Conservation (phyloP, 208 protist species). For the Angomonas deanei region DNA sequence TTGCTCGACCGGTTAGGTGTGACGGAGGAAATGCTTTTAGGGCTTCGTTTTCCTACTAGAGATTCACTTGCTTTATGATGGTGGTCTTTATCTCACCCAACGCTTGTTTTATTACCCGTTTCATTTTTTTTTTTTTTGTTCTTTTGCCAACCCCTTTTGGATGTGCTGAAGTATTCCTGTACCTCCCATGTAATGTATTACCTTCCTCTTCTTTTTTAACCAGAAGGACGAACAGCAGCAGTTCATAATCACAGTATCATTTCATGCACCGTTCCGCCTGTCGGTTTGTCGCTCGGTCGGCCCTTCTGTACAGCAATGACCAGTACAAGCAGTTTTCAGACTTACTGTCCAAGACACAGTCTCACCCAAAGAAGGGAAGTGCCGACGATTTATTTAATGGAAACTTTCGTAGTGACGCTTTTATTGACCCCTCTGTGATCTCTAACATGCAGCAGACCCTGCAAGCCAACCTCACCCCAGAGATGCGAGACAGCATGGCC, state of each 20-base stretch:
- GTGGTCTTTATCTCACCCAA: neutral
- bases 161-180: too few relatives aligned
- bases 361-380: neutral
- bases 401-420: conserved; percentile 48
- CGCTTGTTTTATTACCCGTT: neutral
- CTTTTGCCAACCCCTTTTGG: too few relatives aligned
- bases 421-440: conserved; percentile 54
- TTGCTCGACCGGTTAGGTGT: conserved; percentile 27
- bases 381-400: conserved; percentile 64
- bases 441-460: conserved; percentile 68
- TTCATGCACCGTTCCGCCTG: neutral
- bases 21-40: conserved; percentile 39
- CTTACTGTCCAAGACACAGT: conserved; percentile 43
- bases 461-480: conserved; percentile 59
- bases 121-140: too few relatives aligned
- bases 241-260: too few relatives aligned
- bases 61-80: conserved; percentile 21
- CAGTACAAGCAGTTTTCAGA: conserved; percentile 57
- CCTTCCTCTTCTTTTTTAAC: too few relatives aligned
- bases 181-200: too few relatives aligned
- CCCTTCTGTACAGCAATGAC: conserved; percentile 16
- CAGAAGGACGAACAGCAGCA: too few relatives aligned
- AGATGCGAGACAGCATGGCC: conserved; percentile 81
- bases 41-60: conserved; percentile 53
- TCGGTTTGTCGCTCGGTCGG: neutral